Conservation (phyloP, 352 stramenopile species). For the Pythium brassicae region DNA sequence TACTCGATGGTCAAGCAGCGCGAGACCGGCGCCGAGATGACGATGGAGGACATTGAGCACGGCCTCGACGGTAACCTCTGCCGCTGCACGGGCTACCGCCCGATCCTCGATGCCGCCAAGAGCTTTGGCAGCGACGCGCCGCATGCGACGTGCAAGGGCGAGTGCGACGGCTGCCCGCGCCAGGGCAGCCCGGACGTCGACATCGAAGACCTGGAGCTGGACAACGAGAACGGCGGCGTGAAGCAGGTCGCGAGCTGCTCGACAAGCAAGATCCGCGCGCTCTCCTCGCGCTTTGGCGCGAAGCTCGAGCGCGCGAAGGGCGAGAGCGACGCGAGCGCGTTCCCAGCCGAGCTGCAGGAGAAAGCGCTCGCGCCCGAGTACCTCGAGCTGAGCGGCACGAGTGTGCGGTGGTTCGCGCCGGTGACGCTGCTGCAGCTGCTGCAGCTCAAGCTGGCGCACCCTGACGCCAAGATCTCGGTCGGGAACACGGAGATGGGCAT, state of each 20-base stretch:
- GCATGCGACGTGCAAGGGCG: constrained; percentile 56
- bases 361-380: constrained; percentile 45
- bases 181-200: constrained; percentile 33
- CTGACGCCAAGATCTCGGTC: constrained; percentile 90
- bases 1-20: constrained; percentile 80
- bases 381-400: constrained; percentile 62
- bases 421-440: constrained; percentile 88
- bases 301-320: constrained; percentile 20
- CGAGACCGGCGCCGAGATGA: constrained; percentile 57
- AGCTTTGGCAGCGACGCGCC: constrained; percentile 72
- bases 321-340: constrained; percentile 19
- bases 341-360: constrained; percentile 60
- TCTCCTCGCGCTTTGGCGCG: constrained; percentile 31
- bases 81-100: constrained; percentile 89
- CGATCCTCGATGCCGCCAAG: constrained; percentile 83
- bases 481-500: constrained; percentile 98
- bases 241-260: constrained; percentile 54
- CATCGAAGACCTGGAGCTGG: constrained; percentile 47
- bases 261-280: constrained; percentile 60
- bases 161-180: constrained; percentile 68
- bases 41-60: constrained; percentile 90
- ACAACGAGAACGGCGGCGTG: constrained; percentile 17
- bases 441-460: constrained; percentile 78
- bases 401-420: constrained; percentile 91
- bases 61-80: constrained; percentile 96